Percentiles rank a stretch among this genome's conserved stretches.
phyloP scores from a whole-genome alignment of 163 green algal genomes.

The Trebouxiophyceae sp. region DNA sequence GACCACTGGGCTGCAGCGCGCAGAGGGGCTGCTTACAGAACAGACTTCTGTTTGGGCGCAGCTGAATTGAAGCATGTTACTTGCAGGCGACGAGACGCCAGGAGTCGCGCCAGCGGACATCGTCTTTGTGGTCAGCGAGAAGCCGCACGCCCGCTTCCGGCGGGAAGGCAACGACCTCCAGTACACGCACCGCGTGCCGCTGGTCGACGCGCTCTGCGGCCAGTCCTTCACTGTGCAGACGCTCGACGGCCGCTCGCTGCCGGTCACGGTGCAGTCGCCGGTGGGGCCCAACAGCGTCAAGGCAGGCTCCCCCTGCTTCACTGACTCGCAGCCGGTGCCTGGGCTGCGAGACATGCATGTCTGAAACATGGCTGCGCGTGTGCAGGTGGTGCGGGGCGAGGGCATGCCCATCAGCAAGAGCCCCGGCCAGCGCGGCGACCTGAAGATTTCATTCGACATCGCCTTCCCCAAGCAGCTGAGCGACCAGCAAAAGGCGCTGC shows the following conservation, averaged over 20 bases:
- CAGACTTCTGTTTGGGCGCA: no score
- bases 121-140: conserved; percentile 70
- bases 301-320: not conserved
- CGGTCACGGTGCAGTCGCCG: conserved; percentile 36
- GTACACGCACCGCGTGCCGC: conserved; percentile 37
- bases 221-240: conserved; percentile 40
- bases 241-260: conserved; percentile 54
- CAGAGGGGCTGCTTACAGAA: no score
- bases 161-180: conserved; percentile 75
- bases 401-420: conserved; percentile 77
- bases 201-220: conserved; percentile 58
- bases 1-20: no score
- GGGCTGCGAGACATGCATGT: not conserved
- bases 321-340: not conserved
- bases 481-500: conserved; percentile 25
- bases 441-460: conserved; percentile 70
- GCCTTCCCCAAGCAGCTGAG: conserved; percentile 47
- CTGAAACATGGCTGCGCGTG: not conserved
- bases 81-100: conserved; percentile 58
- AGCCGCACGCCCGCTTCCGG: conserved; percentile 58
- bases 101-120: conserved; percentile 64
- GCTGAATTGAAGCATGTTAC: no score
- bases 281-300: conserved; percentile 11
- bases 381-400: conserved; percentile 52
- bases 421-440: conserved; percentile 56